Evolutionary conservation across 2,329 filamentous ascomycete species (phyloP), one percentile per base, ranked within the genome.

Genomic region (Akanthomyces dipterigenus): DNA sequence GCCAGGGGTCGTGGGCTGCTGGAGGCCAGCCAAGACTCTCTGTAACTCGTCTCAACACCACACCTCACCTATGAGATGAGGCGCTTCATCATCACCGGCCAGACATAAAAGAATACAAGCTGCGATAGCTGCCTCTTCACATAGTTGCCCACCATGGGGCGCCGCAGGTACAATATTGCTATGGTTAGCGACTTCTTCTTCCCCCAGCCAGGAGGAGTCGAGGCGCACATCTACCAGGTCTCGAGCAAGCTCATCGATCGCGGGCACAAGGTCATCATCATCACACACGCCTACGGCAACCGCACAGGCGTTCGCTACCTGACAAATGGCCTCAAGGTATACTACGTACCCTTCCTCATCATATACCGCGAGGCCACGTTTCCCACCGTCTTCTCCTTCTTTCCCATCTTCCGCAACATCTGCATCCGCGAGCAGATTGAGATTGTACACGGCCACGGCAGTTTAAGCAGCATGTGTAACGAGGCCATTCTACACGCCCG

Each of bases 101-200:
- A 16, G 14, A 34, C 24, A 36, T 6, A 45, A 48, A 34, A 55
- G 1, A 9, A 49, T 16, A 43, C 34, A 42, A n/a, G 54, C 18
- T 34, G 48, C 24, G 36, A 31, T 43, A 58, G 57, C 61, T 31
- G 28, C 34, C 7, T 49, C 36, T 63, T 40, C 31, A 54, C 58
- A 46, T 28, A 61, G 60, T 65, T 67, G 64, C 69, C 73, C 75
- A 67, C 6, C 60, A 84, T 82, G 76, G 75, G 79, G 67, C 81
- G 78, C 67, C 79, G 79, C 65, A 84, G 82, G 36, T 88, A 87
- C 75, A 88, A 86, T 70, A 88, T 88, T 76, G 86, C 85, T 65
- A 99, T 99, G 95, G 90, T 97, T 74, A 93, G 93, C 83, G 95
- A 99, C 81, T 97, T 96, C 83, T 99, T 99, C 87, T 99, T 96